Percentiles rank a stretch among this genome's conserved stretches.
These are phyloP conservation scores for Haplosporangium sp. DNA, from an alignment of 371 early-diverging fungal species.

Conservation along the genomic window DNA sequence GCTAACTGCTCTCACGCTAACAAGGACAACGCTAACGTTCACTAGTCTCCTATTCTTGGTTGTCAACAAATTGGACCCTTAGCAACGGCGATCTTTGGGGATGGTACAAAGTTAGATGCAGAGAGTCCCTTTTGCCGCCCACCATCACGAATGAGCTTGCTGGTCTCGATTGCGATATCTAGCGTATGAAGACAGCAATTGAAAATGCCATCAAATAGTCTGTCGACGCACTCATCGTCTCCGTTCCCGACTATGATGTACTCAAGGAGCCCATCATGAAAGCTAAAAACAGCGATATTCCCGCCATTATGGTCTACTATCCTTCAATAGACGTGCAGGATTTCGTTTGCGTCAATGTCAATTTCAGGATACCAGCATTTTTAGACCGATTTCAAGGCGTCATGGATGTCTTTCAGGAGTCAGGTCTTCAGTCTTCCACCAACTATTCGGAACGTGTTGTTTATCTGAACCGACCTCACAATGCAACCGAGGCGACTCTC, in stretches of 20 bases:
- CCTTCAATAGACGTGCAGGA: slow-evolving; percentile 20
- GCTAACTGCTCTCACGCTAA: background rate
- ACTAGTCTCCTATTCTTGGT: background rate
- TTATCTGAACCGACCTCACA: slow-evolving; percentile 11
- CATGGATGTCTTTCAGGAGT: slow-evolving; percentile 14
- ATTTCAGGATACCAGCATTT: slow-evolving; percentile 10
- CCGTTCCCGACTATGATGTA: slow-evolving; percentile 32
- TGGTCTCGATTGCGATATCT: slow-evolving; percentile 15
- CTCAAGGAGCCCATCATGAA: slow-evolving; percentile 21
- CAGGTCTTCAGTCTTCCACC: background rate
- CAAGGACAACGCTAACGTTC: background rate
- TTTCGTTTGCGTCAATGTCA: slow-evolving; percentile 22
- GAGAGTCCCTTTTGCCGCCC: slow-evolving; percentile 11
- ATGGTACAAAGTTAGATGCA: slow-evolving; percentile 19
- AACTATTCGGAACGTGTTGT: slow-evolving; percentile 15
- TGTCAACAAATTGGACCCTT: background rate
- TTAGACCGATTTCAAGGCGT: slow-evolving; percentile 26
- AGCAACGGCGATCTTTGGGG: slow-evolving; percentile 8
- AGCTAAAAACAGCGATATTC: slow-evolving; percentile 32
- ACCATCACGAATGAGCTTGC: slow-evolving; percentile 11
- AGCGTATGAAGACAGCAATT: slow-evolving; percentile 20
- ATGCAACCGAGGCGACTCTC: slow-evolving; percentile 1
- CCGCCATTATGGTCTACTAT: slow-evolving; percentile 35
- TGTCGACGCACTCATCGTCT: slow-evolving; percentile 38
- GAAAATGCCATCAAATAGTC: slow-evolving; percentile 14